A percentile compares a stretch with the other conserved stretches of the same genome.
phyloP scores from a whole-genome alignment of 176 grass and related monocot genomes.

The Tillandsia leiboldiana region DNA sequence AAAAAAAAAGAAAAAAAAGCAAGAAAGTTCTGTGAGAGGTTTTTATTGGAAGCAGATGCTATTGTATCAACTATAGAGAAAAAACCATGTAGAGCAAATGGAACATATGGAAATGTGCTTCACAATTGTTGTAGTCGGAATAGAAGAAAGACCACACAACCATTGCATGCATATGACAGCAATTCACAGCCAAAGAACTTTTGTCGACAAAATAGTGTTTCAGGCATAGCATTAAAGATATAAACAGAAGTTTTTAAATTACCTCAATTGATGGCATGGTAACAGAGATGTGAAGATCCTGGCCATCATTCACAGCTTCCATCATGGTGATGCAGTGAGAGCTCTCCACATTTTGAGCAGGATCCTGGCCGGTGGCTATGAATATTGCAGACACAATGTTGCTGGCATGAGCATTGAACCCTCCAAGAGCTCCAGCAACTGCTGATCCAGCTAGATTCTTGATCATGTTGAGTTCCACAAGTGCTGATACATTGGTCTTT shows the following conservation, averaged over 20 bases:
- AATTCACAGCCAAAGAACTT: too few relatives aligned
- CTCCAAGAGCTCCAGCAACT: conserved; percentile 53
- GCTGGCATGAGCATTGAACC: conserved; percentile 85
- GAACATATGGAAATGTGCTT: too few relatives aligned
- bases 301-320: conserved; percentile 47
- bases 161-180: too few relatives aligned
- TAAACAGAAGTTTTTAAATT: conserved; percentile 9
- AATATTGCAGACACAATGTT: conserved; percentile 64
- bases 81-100: too few relatives aligned
- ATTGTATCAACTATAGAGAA: too few relatives aligned
- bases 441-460: conserved; percentile 85
- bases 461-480: conserved; percentile 56
- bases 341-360: conserved; percentile 83
- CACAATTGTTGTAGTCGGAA: too few relatives aligned
- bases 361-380: conserved; percentile 80
- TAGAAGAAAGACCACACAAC: not conserved
- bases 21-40: too few relatives aligned
- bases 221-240: not conserved
- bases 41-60: too few relatives aligned
- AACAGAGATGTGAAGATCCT: conserved; percentile 64
- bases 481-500: conserved; percentile 51
- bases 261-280: conserved; percentile 88
- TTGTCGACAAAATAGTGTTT: not conserved
- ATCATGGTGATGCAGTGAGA: conserved; percentile 82
- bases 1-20: too few relatives aligned